Conservation (phyloP, 2,329 filamentous ascomycete species). For the Cercospora nicotianae region DNA sequence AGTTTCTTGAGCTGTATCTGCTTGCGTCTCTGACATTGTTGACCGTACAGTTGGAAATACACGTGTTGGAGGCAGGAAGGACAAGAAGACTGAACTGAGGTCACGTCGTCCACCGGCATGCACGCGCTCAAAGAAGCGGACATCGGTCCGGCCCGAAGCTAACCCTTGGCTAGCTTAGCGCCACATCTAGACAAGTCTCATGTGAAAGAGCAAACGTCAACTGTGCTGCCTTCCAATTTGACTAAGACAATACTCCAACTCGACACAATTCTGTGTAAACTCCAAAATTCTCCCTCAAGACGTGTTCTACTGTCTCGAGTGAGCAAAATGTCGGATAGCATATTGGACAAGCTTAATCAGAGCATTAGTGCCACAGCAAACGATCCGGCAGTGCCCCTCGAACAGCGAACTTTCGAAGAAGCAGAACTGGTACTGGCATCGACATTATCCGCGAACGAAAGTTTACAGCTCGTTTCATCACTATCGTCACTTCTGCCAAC, state of each 20-base stretch:
- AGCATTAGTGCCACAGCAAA: slow-evolving; percentile 24
- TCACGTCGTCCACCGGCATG: neutral
- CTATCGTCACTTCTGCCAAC: slow-evolving; percentile 54
- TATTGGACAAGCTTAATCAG: slow-evolving; percentile 19
- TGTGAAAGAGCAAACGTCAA: slow-evolving; percentile 8
- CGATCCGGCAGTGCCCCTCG: slow-evolving; percentile 38
- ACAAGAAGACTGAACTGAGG: neutral
- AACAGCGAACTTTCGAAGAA: slow-evolving; percentile 53
- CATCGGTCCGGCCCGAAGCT: neutral
- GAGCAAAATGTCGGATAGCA: slow-evolving; percentile 21
- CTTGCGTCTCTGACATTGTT: slow-evolving; percentile 2
- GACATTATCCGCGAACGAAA: slow-evolving; percentile 38
- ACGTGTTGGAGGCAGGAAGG: neutral
- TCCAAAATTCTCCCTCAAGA: neutral
- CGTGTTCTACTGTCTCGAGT: neutral
- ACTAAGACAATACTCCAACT: neutral
- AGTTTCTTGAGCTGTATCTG: neutral
- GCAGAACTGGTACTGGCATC: slow-evolving; percentile 49
- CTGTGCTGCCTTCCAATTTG: slow-evolving; percentile 10
- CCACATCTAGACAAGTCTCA: neutral
- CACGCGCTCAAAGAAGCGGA: neutral
- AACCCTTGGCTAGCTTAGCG: neutral
- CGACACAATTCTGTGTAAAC: neutral
- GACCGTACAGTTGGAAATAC: neutral
- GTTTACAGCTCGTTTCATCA: slow-evolving; percentile 43